Percentiles rank a stretch among this genome's conserved stretches.
phyloP scores from a whole-genome alignment of 129 eudicot species.

The Lonicera japonica region DNA sequence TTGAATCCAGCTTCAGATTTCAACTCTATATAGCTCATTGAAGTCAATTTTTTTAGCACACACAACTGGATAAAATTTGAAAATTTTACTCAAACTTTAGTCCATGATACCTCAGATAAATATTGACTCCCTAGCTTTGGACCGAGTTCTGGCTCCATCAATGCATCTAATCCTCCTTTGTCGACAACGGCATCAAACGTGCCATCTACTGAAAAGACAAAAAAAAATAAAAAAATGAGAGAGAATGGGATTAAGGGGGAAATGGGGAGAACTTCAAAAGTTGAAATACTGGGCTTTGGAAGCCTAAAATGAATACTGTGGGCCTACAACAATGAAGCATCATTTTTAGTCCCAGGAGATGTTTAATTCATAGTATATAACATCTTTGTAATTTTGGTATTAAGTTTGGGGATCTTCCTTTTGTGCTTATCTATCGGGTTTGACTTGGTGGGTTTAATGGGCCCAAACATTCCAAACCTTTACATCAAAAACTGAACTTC shows the following conservation, averaged over 20 bases:
- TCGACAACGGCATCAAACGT: slow-evolving; percentile 70
- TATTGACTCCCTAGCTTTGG: slow-evolving; percentile 63
- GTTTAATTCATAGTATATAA: too few species aligned
- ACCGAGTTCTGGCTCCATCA: slow-evolving; percentile 94
- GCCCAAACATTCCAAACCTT: too few species aligned
- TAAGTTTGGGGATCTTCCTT: too few species aligned
- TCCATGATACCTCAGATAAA: slow-evolving; percentile 68
- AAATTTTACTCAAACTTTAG: slow-evolving; percentile 11
- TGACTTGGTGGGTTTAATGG: too few species aligned
- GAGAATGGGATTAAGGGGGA: slow-evolving; percentile 1
- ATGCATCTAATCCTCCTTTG: slow-evolving; percentile 96
- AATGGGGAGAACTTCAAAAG: neutral
- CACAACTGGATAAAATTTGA: neutral
- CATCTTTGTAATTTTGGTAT: too few species aligned
- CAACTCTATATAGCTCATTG: neutral
- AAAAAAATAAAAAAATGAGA: slow-evolving; percentile 8
- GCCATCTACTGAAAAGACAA: slow-evolving; percentile 52
- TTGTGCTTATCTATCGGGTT: too few species aligned
- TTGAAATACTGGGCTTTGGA: too few species aligned
- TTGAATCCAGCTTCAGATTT: slow-evolving; percentile 10
- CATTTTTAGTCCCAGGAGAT: too few species aligned
- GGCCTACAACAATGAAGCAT: too few species aligned
- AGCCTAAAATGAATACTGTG: too few species aligned
- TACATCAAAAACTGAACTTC: too few species aligned
- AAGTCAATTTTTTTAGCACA: slow-evolving; percentile 4